Percentiles rank a stretch among this genome's conserved stretches.
phyloP scores from a whole-genome alignment of 2,329 filamentous ascomycete species.

The Exophiala dermatitidis region DNA sequence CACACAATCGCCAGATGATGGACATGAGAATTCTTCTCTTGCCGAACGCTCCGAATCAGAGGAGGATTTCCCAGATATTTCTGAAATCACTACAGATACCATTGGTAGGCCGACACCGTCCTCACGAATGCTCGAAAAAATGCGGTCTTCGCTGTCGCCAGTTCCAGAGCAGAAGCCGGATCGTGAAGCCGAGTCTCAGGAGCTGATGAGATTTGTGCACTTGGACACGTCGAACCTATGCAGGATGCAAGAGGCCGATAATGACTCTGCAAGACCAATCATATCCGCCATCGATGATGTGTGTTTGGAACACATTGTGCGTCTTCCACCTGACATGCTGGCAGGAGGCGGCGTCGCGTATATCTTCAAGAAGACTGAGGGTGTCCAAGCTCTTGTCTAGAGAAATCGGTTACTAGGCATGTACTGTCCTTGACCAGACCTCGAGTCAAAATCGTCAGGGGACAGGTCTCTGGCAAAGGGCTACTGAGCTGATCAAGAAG shows the following conservation, averaged over 20 bases:
- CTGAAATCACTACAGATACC: conserved; percentile 8
- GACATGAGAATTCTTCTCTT: not conserved
- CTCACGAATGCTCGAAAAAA: conserved; percentile 4
- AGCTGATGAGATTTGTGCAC: conserved; percentile 39
- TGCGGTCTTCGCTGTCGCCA: not conserved
- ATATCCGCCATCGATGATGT: conserved; percentile 17
- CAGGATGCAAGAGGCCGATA: conserved; percentile 1
- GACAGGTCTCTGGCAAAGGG: too few relatives aligned
- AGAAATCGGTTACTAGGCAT: not conserved
- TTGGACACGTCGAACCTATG: conserved; percentile 35
- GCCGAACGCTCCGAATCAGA: not conserved
- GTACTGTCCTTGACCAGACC: too few relatives aligned
- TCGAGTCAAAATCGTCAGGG: too few relatives aligned
- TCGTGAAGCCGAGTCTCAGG: conserved; percentile 36
- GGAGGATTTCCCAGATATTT: conserved; percentile 27
- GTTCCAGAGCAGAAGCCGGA: conserved; percentile 6
- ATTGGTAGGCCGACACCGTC: not conserved
- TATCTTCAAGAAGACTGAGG: conserved; percentile 24
- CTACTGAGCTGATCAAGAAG: too few relatives aligned
- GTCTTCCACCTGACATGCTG: conserved; percentile 15
- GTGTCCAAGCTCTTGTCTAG: conserved; percentile 8
- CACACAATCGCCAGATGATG: not conserved
- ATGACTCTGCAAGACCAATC: conserved; percentile 1
- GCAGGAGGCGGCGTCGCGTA: conserved; percentile 22
- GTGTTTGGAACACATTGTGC: conserved; percentile 24